Percentiles rank a stretch among this genome's conserved stretches.
Evolutionary conservation across 768 basidiomycete species (phyloP).

Genomic region (Podaxis rugospora): DNA sequence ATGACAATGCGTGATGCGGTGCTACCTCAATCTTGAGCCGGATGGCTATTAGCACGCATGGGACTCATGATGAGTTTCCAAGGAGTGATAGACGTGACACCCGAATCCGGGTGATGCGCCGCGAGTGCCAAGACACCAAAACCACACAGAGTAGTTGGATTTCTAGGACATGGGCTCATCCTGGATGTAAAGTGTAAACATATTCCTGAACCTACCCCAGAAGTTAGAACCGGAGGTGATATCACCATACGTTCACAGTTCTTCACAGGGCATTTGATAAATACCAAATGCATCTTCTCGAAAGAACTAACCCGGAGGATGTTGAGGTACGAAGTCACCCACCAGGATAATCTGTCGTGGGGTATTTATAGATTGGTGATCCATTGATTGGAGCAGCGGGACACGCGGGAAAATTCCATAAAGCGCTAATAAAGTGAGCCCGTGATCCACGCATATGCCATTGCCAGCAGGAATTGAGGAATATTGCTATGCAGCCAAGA

Average conservation of each 20-base stretch:
- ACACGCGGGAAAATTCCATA: not conserved
- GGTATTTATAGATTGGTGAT: not conserved
- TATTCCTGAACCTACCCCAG: not conserved
- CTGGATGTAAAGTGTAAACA: not conserved
- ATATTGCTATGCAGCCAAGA: not conserved
- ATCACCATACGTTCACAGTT: not conserved
- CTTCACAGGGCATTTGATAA: not conserved
- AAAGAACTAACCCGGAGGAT: not conserved
- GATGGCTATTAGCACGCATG: not conserved
- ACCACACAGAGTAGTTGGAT: not conserved
- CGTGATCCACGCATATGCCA: not conserved
- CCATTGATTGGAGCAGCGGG: not conserved
- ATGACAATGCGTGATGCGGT: too few species aligned
- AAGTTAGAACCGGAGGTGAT: not conserved
- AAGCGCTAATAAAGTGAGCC: not conserved
- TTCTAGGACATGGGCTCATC: not conserved
- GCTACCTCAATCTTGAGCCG: too few species aligned
- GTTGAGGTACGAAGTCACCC: not conserved
- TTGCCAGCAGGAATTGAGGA: not conserved
- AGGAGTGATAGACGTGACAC: not conserved
- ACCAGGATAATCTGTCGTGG: not conserved
- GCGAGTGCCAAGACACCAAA: not conserved
- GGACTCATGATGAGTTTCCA: not conserved
- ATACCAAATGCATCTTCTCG: too few species aligned
- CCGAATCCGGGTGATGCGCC: not conserved